Percentiles rank a stretch among this genome's conserved stretches.
Evolutionary conservation across 768 basidiomycete genomes (phyloP).

Genomic region (Phaffia australis): DNA sequence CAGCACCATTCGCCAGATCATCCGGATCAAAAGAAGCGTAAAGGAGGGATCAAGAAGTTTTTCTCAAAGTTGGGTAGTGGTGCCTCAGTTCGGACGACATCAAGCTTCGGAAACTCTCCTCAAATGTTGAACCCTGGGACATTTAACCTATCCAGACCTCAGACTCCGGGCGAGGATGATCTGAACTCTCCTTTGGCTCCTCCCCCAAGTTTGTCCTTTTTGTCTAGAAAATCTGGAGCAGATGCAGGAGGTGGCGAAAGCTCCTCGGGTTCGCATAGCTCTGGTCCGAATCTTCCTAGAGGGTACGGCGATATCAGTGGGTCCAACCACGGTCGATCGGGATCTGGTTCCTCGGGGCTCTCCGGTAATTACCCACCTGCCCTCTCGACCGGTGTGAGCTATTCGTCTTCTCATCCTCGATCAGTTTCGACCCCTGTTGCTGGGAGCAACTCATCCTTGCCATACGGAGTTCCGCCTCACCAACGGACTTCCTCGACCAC

Average conservation of each 20-base stretch:
- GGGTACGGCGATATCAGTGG: not conserved
- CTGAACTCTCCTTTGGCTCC: slow-evolving; percentile 4
- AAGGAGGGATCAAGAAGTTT: slow-evolving; percentile 38
- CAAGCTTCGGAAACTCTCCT: slow-evolving; percentile 23
- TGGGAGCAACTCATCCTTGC: not conserved
- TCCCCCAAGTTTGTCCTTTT: slow-evolving; percentile 14
- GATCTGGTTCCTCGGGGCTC: slow-evolving; percentile 8
- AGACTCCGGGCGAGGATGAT: not conserved
- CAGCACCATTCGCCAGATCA: not conserved
- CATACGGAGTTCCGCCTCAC: not conserved
- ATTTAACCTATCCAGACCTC: not conserved
- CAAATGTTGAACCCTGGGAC: slow-evolving; percentile 6
- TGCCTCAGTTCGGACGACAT: slow-evolving; percentile 10
- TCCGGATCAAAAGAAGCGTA: slow-evolving; percentile 30
- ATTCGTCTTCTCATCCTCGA: slow-evolving; percentile 11
- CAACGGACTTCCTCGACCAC: not conserved
- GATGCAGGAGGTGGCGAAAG: slow-evolving; percentile 2
- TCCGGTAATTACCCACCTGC: slow-evolving; percentile 8
- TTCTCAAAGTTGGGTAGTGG: slow-evolving; percentile 35
- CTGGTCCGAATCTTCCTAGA: slow-evolving; percentile 2
- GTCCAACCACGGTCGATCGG: not conserved
- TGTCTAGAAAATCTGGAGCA: slow-evolving; percentile 3
- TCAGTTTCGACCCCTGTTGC: slow-evolving; percentile 17
- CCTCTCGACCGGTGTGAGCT: slow-evolving; percentile 11
- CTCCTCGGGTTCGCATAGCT: not conserved